Evolutionary conservation across 139 green algal genomes (phyloP), one percentile per base, ranked within the genome.

Genomic region (Chlamydomonas sp.): DNA sequence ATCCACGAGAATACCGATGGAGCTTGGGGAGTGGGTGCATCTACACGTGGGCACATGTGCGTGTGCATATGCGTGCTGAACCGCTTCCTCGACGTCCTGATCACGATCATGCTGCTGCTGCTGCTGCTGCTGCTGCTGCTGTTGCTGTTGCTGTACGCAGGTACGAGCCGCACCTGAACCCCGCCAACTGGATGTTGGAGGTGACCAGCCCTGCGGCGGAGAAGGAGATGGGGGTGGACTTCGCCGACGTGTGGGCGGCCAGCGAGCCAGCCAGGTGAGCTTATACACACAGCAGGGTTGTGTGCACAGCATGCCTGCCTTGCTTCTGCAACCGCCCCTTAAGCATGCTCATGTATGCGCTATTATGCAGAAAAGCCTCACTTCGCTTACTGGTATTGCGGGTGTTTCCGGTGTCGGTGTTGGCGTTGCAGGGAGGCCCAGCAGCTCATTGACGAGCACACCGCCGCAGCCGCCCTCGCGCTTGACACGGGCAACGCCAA

Each of bases 161-260:
- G 61, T 85, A 85, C 66, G 57, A 85, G 59, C 58, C 81, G 59
- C 16, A 17, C 0, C 3, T 72, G 5, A 98, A 98, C 90, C 95
- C 95, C 3, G 94, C 95, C 84, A 96, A 92, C 67, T 98, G 95
- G 95, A 97, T 98, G 95, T 92, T 98, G 57, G 93, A 96, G 20
- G 86, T 95, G 69, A 86, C 64, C 71, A 49, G 5, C 16, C 60
- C 83, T 0, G 83, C 72, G 5, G 31, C 20, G 31, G 83, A 87
- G 62, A 3, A 1, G 61, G 5, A 10, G 2, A 20, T 87, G 83
- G 83, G 83, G 0, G 5, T 81, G 10, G 83, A 87, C 83, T 87
- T 80, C 7, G 72, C 72, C 2, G n/a, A 87, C 1, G 57, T 75
- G 72, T 81, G 83, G 83, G 73, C n/a, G 14, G 61, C 20, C 1